phyloP scores from a whole-genome alignment of 371 early-diverging fungal genomes.

The Mucor piriformis region DNA sequence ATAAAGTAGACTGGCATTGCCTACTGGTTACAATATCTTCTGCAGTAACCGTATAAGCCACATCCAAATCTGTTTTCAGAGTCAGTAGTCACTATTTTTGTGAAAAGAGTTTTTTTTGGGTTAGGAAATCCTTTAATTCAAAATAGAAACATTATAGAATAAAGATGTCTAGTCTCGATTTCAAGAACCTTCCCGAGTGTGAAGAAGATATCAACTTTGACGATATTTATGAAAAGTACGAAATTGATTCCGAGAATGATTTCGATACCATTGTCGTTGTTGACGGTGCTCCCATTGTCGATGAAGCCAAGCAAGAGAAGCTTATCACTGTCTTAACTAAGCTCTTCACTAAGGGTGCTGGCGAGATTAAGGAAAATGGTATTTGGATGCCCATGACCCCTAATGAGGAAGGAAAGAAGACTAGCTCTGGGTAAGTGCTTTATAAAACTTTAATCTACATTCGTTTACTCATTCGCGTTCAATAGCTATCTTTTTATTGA shows the following conservation, averaged over 20 bases:
- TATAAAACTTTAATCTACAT: neutral
- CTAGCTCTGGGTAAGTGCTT: conserved; percentile 77
- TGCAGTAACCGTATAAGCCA: conserved; percentile 4
- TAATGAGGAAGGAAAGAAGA: conserved; percentile 68
- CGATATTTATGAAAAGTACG: conserved; percentile 84
- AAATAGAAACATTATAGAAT: neutral
- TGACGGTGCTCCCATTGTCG: conserved; percentile 91
- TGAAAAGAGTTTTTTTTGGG: neutral
- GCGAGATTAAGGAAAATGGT: conserved; percentile 81
- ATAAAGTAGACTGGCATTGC: too few species aligned
- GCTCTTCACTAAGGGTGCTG: conserved; percentile 76
- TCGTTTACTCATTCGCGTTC: neutral
- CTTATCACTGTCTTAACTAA: conserved; percentile 78
- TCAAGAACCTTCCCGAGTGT: conserved; percentile 59
- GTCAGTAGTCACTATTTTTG: conserved; percentile 1
- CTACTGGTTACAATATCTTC: too few species aligned
- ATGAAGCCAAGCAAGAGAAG: conserved; percentile 85
- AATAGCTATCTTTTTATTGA: conserved; percentile 91
- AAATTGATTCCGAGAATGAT: conserved; percentile 65
- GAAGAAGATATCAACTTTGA: conserved; percentile 86
- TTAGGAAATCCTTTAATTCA: neutral
- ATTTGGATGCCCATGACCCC: conserved; percentile 88
- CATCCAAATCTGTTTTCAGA: neutral
- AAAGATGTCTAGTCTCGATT: conserved; percentile 53
- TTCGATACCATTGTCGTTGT: conserved; percentile 91